Percentiles rank a stretch among this genome's conserved stretches.
phyloP scores from a whole-genome alignment of 169 alveolate species.

The Cyclospora cayetanensis region DNA sequence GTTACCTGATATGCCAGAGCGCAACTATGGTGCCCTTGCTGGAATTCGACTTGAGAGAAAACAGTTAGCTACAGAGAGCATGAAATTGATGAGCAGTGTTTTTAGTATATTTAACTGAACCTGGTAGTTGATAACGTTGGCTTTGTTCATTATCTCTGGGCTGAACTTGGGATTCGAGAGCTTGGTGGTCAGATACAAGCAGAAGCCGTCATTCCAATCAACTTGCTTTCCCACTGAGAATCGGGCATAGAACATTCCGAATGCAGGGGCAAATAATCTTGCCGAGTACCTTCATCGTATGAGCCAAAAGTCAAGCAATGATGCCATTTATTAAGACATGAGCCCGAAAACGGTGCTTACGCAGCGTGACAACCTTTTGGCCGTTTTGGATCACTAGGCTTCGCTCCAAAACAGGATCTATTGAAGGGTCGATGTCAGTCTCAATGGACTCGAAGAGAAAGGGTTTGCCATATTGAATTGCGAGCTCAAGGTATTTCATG shows the following conservation, averaged over 20 bases:
- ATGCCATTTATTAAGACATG: neutral
- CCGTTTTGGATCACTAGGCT: constrained; percentile 86
- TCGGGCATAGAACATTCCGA: no score
- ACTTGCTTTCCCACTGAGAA: constrained; percentile 79
- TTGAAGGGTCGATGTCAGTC: constrained; percentile 94
- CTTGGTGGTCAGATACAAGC: constrained; percentile 91
- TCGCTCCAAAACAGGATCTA: constrained; percentile 93
- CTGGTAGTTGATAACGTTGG: constrained; percentile 91
- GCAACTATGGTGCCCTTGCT: neutral
- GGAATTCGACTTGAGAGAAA: no score
- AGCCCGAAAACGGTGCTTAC: constrained; percentile 5
- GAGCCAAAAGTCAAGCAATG: no score
- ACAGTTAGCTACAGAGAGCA: no score
- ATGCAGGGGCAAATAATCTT: no score
- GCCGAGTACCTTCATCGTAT: no score
- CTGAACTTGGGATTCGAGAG: constrained; percentile 93
- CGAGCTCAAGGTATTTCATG: constrained; percentile 91
- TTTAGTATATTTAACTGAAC: no score
- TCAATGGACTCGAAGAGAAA: constrained; percentile 93
- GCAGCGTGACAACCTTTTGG: constrained; percentile 81
- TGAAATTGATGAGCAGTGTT: no score
- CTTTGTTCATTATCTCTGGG: constrained; percentile 95
- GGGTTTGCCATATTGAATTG: constrained; percentile 91
- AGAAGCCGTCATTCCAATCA: constrained; percentile 84
- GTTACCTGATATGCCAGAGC: constrained; percentile 76